A percentile compares a stretch with the other conserved stretches of the same genome.
phyloP scores from a whole-genome alignment of 176 grass and related monocot genomes.

The Cenchrus fungigraminus region DNA sequence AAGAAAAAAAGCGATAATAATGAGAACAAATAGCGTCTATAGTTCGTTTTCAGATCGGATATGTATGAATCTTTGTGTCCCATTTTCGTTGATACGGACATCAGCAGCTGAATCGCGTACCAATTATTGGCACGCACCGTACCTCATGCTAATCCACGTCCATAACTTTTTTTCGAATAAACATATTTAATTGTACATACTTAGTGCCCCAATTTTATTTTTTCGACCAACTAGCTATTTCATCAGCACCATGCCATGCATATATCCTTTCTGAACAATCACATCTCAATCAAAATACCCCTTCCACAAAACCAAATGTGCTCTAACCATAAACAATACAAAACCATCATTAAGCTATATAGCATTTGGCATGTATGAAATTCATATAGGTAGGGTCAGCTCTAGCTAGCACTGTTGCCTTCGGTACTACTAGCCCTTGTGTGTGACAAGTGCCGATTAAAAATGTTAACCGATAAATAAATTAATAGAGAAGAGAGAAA shows the following conservation, averaged over 20 bases:
- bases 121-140: conserved; percentile 20
- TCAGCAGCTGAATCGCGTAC: conserved; percentile 20
- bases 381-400: conserved; percentile 24
- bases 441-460: conserved; percentile 29
- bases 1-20: background rate
- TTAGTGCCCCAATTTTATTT: conserved; percentile 8
- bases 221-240: background rate
- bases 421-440: background rate
- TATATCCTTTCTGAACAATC: background rate
- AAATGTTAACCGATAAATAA: background rate
- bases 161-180: background rate
- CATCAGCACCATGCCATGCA: background rate
- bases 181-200: background rate
- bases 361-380: conserved; percentile 11
- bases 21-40: background rate
- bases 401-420: background rate
- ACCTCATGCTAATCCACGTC: background rate
- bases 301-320: conserved; percentile 23
- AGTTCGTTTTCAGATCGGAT: background rate
- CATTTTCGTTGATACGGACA: conserved; percentile 7
- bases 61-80: conserved; percentile 1
- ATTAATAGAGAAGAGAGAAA: background rate
- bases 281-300: background rate
- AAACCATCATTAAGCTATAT: background rate
- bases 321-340: background rate